Conservation (phyloP, 495 filamentous ascomycete genomes). For the Hypoxylon perforatum region DNA sequence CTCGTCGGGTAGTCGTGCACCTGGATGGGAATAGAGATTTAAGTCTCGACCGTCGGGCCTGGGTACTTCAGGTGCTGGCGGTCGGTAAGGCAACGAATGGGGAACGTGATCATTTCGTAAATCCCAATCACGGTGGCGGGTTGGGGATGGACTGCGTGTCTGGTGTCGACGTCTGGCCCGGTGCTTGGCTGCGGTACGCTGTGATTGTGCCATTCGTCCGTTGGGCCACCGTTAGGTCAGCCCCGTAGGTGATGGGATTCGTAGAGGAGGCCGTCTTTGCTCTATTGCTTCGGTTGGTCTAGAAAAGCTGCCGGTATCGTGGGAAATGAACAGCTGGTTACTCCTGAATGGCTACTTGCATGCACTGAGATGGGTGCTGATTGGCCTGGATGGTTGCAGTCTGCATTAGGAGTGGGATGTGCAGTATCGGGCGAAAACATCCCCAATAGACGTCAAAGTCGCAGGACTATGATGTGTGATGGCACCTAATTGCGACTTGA, state of each 20-base stretch:
- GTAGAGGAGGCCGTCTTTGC: constrained; percentile 41
- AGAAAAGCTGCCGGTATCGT: constrained; percentile 46
- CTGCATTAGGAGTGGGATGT: constrained; percentile 50
- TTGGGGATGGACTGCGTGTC: constrained; percentile 47
- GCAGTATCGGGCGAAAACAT: constrained; percentile 49
- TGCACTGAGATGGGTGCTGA: constrained; percentile 43
- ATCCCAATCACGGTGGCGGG: constrained; percentile 55
- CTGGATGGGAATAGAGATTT: constrained; percentile 40
- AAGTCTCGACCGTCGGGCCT: constrained; percentile 41
- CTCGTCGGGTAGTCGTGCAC: constrained; percentile 39
- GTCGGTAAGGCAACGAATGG: constrained; percentile 56
- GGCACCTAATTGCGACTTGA: constrained; percentile 37
- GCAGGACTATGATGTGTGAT: constrained; percentile 43
- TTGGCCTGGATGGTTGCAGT: constrained; percentile 44
- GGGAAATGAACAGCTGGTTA: constrained; percentile 48
- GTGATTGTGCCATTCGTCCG: constrained; percentile 57
- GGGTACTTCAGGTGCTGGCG: constrained; percentile 46
- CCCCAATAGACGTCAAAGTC: constrained; percentile 44
- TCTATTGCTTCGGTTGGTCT: constrained; percentile 43
- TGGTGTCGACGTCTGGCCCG: constrained; percentile 50
- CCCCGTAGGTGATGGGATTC: constrained; percentile 46
- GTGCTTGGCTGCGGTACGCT: constrained; percentile 47
- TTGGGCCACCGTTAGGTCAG: constrained; percentile 51
- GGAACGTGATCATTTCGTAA: constrained; percentile 44
- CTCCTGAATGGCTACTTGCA: constrained; percentile 50